phyloP scores from a whole-genome alignment of 495 filamentous ascomycete genomes.

The Aspergillus haitiensis region DNA sequence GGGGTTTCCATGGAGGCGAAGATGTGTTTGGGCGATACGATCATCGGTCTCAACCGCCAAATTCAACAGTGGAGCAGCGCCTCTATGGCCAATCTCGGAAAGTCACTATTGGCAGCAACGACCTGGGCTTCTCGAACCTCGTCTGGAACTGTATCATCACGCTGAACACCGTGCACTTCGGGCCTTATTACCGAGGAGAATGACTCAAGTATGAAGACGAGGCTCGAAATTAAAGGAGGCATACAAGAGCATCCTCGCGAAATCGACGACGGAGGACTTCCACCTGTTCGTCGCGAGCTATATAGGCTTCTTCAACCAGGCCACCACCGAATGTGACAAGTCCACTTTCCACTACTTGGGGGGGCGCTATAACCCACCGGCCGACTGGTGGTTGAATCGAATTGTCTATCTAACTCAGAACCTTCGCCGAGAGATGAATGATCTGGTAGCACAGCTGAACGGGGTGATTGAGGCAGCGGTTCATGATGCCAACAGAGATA shows the following conservation, averaged over 20 bases:
- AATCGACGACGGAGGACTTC: background rate
- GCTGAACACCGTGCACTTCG: too few species aligned
- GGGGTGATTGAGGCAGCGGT: background rate
- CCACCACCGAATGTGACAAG: slow-evolving; percentile 7
- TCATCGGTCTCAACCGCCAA: too few species aligned
- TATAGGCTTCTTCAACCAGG: slow-evolving; percentile 9
- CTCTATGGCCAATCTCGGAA: too few species aligned
- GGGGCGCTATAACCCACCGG: slow-evolving; percentile 1
- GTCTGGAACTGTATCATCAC: too few species aligned
- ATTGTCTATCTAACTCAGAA: slow-evolving; percentile 7
- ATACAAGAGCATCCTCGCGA: too few species aligned
- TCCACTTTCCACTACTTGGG: background rate
- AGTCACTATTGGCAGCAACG: too few species aligned
- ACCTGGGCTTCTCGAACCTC: too few species aligned
- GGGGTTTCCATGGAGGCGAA: background rate
- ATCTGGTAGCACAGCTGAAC: slow-evolving; percentile 6
- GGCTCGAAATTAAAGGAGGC: too few species aligned
- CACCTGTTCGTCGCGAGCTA: slow-evolving; percentile 8
- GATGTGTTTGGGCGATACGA: too few species aligned
- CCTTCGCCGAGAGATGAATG: slow-evolving; percentile 6
- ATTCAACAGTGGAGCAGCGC: too few species aligned
- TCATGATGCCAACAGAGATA: background rate
- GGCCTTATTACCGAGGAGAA: too few species aligned
- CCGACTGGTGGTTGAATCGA: background rate
- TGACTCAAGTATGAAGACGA: too few species aligned